Evolutionary conservation across 2,329 filamentous ascomycete species (phyloP).

Genomic region (Colletotrichum simmondsii): DNA sequence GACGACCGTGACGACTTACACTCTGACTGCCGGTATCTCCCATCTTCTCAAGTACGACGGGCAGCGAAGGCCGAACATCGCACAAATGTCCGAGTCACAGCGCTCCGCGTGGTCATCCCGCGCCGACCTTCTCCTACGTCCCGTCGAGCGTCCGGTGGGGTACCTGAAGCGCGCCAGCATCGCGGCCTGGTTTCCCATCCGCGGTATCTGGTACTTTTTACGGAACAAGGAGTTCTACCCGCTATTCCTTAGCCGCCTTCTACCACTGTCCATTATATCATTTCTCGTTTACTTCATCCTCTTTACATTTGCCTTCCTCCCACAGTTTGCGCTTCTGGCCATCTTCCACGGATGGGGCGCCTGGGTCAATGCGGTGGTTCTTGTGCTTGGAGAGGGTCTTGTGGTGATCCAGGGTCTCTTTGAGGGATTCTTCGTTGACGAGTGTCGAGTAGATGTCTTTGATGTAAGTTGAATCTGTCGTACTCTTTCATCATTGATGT

Average conservation of each 20-base stretch:
- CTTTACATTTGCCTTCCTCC: slow-evolving; percentile 89
- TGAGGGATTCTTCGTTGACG: slow-evolving; percentile 85
- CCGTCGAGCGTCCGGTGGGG: slow-evolving; percentile 48
- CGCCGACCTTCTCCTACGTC: slow-evolving; percentile 22
- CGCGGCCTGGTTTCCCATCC: slow-evolving; percentile 66
- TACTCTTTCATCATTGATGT: background rate
- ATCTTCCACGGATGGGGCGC: slow-evolving; percentile 89
- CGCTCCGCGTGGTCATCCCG: slow-evolving; percentile 25
- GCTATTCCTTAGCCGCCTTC: slow-evolving; percentile 78
- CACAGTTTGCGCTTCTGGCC: slow-evolving; percentile 87
- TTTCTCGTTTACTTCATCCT: slow-evolving; percentile 85
- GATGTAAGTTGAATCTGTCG: slow-evolving; percentile 66
- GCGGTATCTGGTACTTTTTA: slow-evolving; percentile 86
- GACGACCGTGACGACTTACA: background rate
- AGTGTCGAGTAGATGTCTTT: slow-evolving; percentile 83
- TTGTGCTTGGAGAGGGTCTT: slow-evolving; percentile 85
- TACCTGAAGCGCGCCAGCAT: slow-evolving; percentile 56
- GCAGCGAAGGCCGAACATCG: background rate
- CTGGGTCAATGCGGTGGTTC: slow-evolving; percentile 88
- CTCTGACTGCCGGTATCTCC: too few relatives aligned
- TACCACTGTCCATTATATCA: slow-evolving; percentile 86
- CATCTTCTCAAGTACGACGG: background rate
- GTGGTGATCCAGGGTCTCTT: slow-evolving; percentile 78
- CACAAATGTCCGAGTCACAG: slow-evolving; percentile 22
- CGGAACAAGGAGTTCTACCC: slow-evolving; percentile 84